Evolutionary conservation across 495 filamentous ascomycete species (phyloP), one percentile per base, ranked within the genome.

Genomic region (Podospora bellae-mahoneyi): DNA sequence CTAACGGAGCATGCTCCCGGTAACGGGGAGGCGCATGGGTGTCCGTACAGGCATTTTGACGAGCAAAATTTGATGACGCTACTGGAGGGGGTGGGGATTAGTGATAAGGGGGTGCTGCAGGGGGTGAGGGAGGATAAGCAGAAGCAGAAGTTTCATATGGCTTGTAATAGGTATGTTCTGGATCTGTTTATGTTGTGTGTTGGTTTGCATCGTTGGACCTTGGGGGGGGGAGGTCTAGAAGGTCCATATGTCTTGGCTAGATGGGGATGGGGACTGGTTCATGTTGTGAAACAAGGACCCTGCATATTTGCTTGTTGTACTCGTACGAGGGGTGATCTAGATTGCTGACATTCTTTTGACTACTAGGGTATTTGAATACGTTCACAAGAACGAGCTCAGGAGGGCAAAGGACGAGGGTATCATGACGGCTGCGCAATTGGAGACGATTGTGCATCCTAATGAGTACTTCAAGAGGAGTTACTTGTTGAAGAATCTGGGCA

Each of bases 391-490:
- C n/a, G 92, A 97, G 75, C 87, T 99, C 66, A 93, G 92, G 79
- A 89, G 87, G 74, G 94, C 93, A 64, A 95, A 92, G 79, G 94
- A 98, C 44, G 81, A 83, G n/a, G 87, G 88, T 7, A 81, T 87
- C 39, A 93, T 92, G 92, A 86, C 86, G 32, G 84, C 88, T n/a
- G 83, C 86, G 5, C 90, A 96, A 74, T 83, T 96, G 44, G 95
- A 97, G 79, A 98, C 93, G 2, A 97, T 99, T 71, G 90, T 96
- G 20, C 96, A 99, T 77, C 96, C 96, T 10, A 99, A 99, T 78
- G 92, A 93, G 65, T 99, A 97, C 78, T 98, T 98, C 79, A 94
- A 95, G 83, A 85, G 94, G 69, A 94, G 92, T 74, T 98, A 91
- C 78, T 72, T 96, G 72, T 78, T 98, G 60, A 97, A 92, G 84